Evolutionary conservation across 805 yeast genomes (phyloP), one percentile per base, ranked within the genome.

Genomic region (Alloascoidea africana): DNA sequence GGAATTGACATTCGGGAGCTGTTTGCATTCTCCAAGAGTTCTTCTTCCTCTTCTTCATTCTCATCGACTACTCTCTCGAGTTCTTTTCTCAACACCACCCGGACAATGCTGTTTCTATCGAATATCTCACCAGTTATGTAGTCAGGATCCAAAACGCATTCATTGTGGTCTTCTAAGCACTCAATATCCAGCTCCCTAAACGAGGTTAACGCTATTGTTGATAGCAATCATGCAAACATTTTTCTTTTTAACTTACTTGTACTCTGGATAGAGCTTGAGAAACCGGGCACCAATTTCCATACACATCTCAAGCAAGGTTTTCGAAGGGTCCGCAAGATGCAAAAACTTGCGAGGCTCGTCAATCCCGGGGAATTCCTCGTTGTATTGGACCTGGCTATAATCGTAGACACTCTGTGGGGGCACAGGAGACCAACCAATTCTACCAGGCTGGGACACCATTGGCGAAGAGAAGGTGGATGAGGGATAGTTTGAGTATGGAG

Each of bases 111-210:
- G n/a, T 23, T 23, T 8, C 13, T 23, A 23, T 8, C n/a, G n/a
- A 23, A 23, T 8, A 23, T n/a, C n/a, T 23, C 30, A 23, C 13
- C 8, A 23, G n/a, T n/a, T 8, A 23, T 23, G n/a, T 23, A 23
- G 30, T 23, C 30, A n/a, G 30, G 30, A 23, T 23, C 30, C n/a
- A 23, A 23, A n/a, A 8, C 30, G n/a, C 30, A 23, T 23, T 23
- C 30, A 23, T 23, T 23, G n/a, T 8, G 8, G n/a, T 23, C 30
- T n/a, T 23, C 13, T 8, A 23, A n/a, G 8, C n/a, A 8, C n/a
- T 23, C 30, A 23, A 23, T 23, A 23, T 23, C 30, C 8, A 23
- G 30, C 13, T 8, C 13, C n/a, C 30, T 23, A 8, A 8, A 23
- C n/a, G n/a, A 23, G n/a, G 8, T 23, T 23, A 23, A 23, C 30